Conservation (phyloP, 2,329 filamentous ascomycete species). For the Sarocladium strictum region DNA sequence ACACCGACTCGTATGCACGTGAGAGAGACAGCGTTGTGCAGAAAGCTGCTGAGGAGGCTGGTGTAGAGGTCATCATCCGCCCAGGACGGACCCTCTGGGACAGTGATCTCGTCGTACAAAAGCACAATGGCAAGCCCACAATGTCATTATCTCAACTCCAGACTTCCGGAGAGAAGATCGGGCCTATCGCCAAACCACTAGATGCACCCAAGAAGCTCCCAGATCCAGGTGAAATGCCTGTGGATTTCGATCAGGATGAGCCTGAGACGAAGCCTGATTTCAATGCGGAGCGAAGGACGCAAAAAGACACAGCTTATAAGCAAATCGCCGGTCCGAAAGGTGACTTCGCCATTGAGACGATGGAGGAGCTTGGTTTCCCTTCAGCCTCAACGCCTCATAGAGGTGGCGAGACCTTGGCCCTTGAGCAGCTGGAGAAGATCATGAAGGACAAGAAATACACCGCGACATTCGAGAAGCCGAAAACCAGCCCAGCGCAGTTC, state of each 20-base stretch:
- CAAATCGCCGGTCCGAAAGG: conserved; percentile 59
- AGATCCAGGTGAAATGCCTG: conserved; percentile 55
- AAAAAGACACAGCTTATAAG: conserved; percentile 51
- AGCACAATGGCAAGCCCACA: conserved; percentile 63
- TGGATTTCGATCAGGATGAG: conserved; percentile 52
- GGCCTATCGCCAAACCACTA: conserved; percentile 55
- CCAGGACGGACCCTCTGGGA: conserved; percentile 68
- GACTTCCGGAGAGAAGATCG: conserved; percentile 56
- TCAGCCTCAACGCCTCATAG: conserved; percentile 59
- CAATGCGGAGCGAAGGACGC: conserved; percentile 49
- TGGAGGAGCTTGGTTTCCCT: conserved; percentile 64
- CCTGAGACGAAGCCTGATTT: conserved; percentile 50
- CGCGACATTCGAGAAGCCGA: conserved; percentile 70
- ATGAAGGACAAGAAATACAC: conserved; percentile 60
- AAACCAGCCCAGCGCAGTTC: conserved; percentile 68
- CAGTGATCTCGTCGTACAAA: conserved; percentile 60
- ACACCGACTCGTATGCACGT: conserved; percentile 67
- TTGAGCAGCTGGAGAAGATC: conserved; percentile 52
- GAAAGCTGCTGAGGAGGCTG: conserved; percentile 54
- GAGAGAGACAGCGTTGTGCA: conserved; percentile 56
- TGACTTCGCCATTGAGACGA: conserved; percentile 65
- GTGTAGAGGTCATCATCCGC: conserved; percentile 60
- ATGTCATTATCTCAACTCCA: conserved; percentile 68
- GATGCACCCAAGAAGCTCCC: conserved; percentile 54
- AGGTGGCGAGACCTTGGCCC: conserved; percentile 63